Conservation (phyloP, 169 alveolate species). For the Eimeria praecox region DNA sequence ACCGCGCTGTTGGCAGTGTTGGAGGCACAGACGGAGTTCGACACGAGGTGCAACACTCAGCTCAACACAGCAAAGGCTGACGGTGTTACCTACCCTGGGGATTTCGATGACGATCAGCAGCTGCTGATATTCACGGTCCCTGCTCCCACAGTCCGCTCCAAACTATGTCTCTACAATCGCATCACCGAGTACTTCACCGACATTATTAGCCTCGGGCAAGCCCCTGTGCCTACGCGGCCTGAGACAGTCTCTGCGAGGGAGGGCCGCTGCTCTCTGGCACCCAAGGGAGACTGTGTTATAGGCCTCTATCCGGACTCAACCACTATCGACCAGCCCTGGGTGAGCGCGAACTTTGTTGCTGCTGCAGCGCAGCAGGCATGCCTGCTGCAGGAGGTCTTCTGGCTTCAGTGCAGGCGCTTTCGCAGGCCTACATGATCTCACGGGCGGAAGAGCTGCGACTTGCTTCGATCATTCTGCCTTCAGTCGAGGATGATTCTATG, state of each 20-base stretch:
- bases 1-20: neutral
- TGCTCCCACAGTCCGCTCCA: constrained; percentile 48
- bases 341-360: neutral
- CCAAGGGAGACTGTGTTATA: constrained; percentile 46
- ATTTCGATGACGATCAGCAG: neutral
- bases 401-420: neutral
- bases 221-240: constrained; percentile 31
- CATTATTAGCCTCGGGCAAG: constrained; percentile 17
- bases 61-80: neutral
- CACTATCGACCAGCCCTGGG: constrained; percentile 10
- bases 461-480: neutral
- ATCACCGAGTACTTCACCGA: neutral
- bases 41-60: neutral
- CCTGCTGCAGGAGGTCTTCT: neutral
- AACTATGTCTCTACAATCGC: neutral
- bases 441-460: neutral
- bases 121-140: constrained; percentile 29
- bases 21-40: neutral
- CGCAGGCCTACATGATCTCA: neutral
- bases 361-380: neutral
- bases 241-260: neutral
- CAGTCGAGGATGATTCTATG: neutral
- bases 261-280: constrained; percentile 58
- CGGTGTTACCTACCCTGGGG: neutral
- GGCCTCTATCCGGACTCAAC: constrained; percentile 48